Base-by-base conservation (phyloP, 2,329 filamentous ascomycete genomes). In the Colletotrichum sp. region DNA sequence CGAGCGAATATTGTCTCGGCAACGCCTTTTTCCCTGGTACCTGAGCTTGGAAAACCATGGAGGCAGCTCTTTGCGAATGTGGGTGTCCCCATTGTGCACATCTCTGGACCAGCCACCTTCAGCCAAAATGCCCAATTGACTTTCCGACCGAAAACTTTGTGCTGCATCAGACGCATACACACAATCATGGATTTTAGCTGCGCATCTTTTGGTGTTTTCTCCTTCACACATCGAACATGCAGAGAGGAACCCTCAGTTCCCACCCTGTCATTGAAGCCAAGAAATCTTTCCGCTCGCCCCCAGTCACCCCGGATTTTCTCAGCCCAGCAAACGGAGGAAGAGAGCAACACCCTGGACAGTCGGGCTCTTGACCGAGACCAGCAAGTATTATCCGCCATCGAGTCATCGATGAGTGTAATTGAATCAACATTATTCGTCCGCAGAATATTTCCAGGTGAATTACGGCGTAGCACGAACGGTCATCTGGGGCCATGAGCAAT, bases 291-390 rank as follows among this genome's bases (percentile, higher is more conserved):
- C 67, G 52, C 69, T 62, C 43, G 28, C 32, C 62, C 72, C 66
- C 34, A 60, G 71, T 70, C 60, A 58, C 60, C 72, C 61, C 68
- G n/a, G 72, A 62, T 66, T 66, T 71, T 34, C 16, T n/a, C 34
- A 55, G 36, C 52, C 24, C 34, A 55, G 36, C 52, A 69, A 48
- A n/a, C 16, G 52, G 66, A 60, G 9, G 34, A 34, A 5, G 13
- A 64, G 32, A 48, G 6, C 21, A 13, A 24, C 36, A 16, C 34
- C 60, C 15, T 24, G 28, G 48, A 24, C 18, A 56, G 8, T 15
- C 24, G 15, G 15, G 13, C 32, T 15, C 43, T 52, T 52, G 30
- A 64, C 61, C 32, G 10, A 28, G 38, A 66, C 16, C 28, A 28
- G 62, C 36, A 26, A 18, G 15, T 32, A 13, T 55, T 18, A 16